These are phyloP conservation scores for Kurtzmaniella cleridarum DNA, from an alignment of 805 yeast genomes.

Conservation along the genomic window DNA sequence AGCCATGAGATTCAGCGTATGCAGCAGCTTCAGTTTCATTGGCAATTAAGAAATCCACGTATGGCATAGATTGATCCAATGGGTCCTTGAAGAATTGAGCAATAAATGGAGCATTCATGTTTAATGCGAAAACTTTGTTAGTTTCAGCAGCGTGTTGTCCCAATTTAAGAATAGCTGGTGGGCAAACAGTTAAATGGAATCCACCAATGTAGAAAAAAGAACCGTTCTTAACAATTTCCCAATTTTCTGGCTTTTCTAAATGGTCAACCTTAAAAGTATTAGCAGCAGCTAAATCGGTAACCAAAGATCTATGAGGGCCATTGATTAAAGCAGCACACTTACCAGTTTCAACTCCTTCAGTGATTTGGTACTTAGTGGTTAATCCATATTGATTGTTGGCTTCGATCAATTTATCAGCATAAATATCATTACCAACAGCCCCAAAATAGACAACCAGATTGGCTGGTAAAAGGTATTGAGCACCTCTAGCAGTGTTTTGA, in stretches of 20 bases:
- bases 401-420: slow-evolving; percentile 68
- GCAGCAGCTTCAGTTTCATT: slow-evolving; percentile 97
- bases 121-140: slow-evolving; percentile 74
- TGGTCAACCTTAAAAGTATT: slow-evolving; percentile 91
- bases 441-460: slow-evolving; percentile 90
- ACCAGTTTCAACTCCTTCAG: slow-evolving; percentile 78
- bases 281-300: slow-evolving; percentile 96
- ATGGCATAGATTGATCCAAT: slow-evolving; percentile 71
- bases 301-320: slow-evolving; percentile 86
- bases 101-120: slow-evolving; percentile 95
- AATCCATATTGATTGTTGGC: slow-evolving; percentile 91
- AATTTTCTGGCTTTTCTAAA: slow-evolving; percentile 82
- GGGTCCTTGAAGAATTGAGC: slow-evolving; percentile 94
- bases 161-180: slow-evolving; percentile 82
- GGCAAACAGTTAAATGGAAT: slow-evolving; percentile 97
- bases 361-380: slow-evolving; percentile 77
- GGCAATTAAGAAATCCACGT: slow-evolving; percentile 87
- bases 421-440: slow-evolving; percentile 90
- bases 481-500: slow-evolving; percentile 98
- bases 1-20: slow-evolving; percentile 80
- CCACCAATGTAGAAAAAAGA: slow-evolving; percentile 92
- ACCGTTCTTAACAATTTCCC: slow-evolving; percentile 79
- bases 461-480: slow-evolving; percentile 82
- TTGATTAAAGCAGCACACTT: slow-evolving; percentile 95
- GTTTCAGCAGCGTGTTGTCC: slow-evolving; percentile 88